Evolutionary conservation across 2,329 filamentous ascomycete species (phyloP).

Genomic region (Spiromastix sp.): DNA sequence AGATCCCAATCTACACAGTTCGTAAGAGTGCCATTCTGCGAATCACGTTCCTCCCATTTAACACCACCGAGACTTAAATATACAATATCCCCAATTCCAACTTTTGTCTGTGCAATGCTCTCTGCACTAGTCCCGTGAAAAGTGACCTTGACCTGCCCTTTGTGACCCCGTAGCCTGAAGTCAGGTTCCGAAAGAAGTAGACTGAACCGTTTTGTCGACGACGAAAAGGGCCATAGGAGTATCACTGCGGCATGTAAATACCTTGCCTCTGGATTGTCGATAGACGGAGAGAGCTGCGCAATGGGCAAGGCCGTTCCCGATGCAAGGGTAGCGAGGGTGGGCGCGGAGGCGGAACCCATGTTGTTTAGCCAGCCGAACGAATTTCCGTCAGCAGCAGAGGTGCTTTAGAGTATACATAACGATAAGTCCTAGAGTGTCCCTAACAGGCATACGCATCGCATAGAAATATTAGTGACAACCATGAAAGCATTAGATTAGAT

Average conservation of each 20-base stretch:
- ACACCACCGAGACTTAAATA: conserved; percentile 59
- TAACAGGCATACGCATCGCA: no score
- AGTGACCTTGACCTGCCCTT: conserved; percentile 70
- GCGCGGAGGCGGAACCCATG: background rate
- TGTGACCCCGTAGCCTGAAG: conserved; percentile 63
- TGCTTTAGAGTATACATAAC: no score
- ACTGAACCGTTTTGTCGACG: conserved; percentile 60
- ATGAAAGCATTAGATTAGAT: no score
- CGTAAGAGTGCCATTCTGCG: conserved; percentile 43
- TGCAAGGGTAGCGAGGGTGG: conserved; percentile 14
- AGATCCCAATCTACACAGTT: conserved; percentile 50
- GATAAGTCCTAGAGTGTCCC: no score
- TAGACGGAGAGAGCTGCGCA: conserved; percentile 29
- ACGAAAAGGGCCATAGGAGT: conserved; percentile 85
- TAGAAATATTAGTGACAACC: no score
- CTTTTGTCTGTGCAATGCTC: conserved; percentile 52
- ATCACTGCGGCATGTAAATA: conserved; percentile 63
- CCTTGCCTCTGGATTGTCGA: conserved; percentile 17
- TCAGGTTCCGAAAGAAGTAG: conserved; percentile 79
- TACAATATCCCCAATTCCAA: conserved; percentile 72
- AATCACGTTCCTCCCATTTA: conserved; percentile 49
- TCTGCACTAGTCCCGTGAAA: conserved; percentile 63
- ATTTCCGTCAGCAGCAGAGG: no score
- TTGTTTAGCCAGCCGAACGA: no score
- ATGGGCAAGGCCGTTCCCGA: conserved; percentile 25